A percentile compares a stretch with the other conserved stretches of the same genome.
phyloP scores from a whole-genome alignment of 345 rosid species.

The Syzygium grande region DNA sequence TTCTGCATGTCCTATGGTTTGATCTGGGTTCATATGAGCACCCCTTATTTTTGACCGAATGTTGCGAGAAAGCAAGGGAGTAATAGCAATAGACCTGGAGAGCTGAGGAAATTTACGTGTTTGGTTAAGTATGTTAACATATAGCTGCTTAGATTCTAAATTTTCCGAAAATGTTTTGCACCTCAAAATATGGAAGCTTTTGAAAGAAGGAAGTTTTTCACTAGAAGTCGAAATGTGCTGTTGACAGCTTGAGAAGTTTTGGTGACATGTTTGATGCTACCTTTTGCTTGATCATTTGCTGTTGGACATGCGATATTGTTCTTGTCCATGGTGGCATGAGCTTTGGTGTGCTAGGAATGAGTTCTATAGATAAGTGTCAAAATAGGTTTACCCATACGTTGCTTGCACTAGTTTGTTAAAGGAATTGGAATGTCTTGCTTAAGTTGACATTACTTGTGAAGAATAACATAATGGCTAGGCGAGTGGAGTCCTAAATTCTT shows the following conservation, averaged over 20 bases:
- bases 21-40: background rate
- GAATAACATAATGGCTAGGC: background rate
- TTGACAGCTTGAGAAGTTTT: background rate
- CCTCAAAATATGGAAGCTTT: background rate
- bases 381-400: background rate
- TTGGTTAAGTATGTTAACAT: background rate
- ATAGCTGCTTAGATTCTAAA: background rate
- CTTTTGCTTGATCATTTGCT: background rate
- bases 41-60: background rate
- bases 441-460: background rate
- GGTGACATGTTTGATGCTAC: background rate
- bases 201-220: background rate
- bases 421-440: background rate
- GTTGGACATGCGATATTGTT: background rate
- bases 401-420: background rate
- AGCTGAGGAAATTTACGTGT: background rate
- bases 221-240: background rate
- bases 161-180: background rate
- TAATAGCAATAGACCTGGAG: background rate
- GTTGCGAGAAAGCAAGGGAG: background rate
- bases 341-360: background rate
- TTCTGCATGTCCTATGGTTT: background rate
- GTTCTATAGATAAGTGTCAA: background rate
- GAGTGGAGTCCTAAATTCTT: background rate
- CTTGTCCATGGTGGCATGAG: background rate